These are phyloP conservation scores for Amanita exitialis DNA, from an alignment of 768 basidiomycete species.

Conservation along the genomic window DNA sequence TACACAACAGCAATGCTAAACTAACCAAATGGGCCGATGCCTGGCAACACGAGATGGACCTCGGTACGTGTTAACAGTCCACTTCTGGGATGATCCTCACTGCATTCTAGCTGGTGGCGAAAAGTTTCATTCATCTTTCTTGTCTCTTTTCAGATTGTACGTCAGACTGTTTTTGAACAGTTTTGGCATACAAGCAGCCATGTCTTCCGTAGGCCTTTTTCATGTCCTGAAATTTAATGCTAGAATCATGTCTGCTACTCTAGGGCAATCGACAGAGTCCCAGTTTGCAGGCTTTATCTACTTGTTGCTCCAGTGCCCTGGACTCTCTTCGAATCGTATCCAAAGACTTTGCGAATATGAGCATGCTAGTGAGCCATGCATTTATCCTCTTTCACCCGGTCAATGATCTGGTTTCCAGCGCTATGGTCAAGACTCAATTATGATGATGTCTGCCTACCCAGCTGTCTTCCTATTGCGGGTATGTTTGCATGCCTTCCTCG, in stretches of 20 bases:
- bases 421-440: constrained; percentile 78
- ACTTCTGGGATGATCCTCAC: constrained; percentile 2
- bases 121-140: constrained; percentile 66
- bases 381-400: not conserved
- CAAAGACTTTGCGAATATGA: constrained; percentile 62
- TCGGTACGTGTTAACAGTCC: constrained; percentile 30
- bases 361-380: constrained; percentile 50
- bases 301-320: constrained; percentile 68
- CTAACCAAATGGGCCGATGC: constrained; percentile 61
- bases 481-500: constrained; percentile 9
- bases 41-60: constrained; percentile 68
- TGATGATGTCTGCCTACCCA: constrained; percentile 80
- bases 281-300: constrained; percentile 56
- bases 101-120: constrained; percentile 50
- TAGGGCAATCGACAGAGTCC: constrained; percentile 50
- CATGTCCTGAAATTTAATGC: not conserved
- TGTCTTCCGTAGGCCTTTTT: constrained; percentile 36
- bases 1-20: constrained; percentile 64
- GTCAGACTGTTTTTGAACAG: constrained; percentile 79
- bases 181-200: constrained; percentile 63
- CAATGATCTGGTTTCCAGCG: constrained; percentile 33
- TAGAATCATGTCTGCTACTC: constrained; percentile 3
- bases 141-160: constrained; percentile 68
- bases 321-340: constrained; percentile 63
- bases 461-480: constrained; percentile 76